Evolutionary conservation across 2,329 filamentous ascomycete species (phyloP).

Genomic region (Trichoderma harzianum): DNA sequence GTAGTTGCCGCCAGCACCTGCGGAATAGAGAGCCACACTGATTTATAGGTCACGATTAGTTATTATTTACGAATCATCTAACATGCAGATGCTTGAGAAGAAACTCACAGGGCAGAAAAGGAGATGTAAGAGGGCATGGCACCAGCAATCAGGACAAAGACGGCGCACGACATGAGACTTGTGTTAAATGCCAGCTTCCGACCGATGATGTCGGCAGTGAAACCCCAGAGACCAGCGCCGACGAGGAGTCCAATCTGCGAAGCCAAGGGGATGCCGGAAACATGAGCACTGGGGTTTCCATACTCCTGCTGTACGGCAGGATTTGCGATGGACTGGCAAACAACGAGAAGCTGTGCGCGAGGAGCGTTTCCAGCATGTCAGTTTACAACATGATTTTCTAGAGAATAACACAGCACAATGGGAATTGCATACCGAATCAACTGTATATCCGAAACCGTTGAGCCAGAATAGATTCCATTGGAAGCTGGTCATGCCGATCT

Average conservation of each 20-base stretch:
- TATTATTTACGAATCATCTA: background rate
- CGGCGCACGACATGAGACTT: conserved; percentile 15
- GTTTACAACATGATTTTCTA: background rate
- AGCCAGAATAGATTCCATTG: conserved; percentile 19
- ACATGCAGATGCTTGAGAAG: background rate
- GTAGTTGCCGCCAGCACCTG: conserved; percentile 19
- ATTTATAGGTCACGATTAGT: background rate
- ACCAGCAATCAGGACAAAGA: conserved; percentile 18
- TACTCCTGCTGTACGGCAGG: conserved; percentile 18
- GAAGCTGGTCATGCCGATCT: conserved; percentile 19
- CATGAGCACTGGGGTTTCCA: conserved; percentile 8
- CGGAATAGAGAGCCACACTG: conserved; percentile 19
- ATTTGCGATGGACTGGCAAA: conserved; percentile 16
- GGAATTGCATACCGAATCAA: conserved; percentile 9
- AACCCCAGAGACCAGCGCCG: conserved; percentile 20
- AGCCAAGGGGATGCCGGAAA: conserved; percentile 17
- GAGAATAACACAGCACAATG: background rate
- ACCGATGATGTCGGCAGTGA: conserved; percentile 19
- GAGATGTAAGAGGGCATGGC: conserved; percentile 18
- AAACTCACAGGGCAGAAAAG: conserved; percentile 15
- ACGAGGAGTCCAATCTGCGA: conserved; percentile 18
- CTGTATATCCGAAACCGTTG: conserved; percentile 15
- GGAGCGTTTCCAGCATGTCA: background rate
- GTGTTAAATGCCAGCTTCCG: conserved; percentile 20
- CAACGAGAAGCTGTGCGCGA: background rate